Conservation (phyloP, 2,329 filamentous ascomycete species). For the Sphaerulina vaccinii region DNA sequence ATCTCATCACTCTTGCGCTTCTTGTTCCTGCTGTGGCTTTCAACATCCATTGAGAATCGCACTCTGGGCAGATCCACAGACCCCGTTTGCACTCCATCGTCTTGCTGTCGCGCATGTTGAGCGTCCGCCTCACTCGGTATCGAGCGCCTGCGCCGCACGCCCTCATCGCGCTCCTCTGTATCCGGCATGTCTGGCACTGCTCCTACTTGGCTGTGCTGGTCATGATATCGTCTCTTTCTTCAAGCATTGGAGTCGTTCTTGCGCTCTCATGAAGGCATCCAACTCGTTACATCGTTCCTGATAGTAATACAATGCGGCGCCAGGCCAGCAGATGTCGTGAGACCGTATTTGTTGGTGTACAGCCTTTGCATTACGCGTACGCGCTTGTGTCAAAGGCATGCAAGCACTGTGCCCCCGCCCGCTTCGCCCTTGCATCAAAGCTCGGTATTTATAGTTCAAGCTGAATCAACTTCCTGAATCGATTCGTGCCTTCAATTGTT, state of each 20-base stretch:
- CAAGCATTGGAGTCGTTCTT: not conserved
- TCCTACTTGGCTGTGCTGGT: not conserved
- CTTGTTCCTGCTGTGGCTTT: slow-evolving; percentile 29
- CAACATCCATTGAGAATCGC: slow-evolving; percentile 32
- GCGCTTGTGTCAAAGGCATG: too few species aligned
- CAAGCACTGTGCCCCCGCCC: too few species aligned
- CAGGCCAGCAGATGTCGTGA: not conserved
- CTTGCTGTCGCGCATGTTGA: not conserved
- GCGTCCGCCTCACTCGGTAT: slow-evolving; percentile 3
- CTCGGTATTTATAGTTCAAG: too few species aligned
- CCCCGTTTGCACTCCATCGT: slow-evolving; percentile 26
- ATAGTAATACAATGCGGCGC: not conserved
- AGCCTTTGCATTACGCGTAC: too few species aligned
- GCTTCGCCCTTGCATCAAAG: too few species aligned
- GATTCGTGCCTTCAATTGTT: not conserved
- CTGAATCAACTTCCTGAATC: too few species aligned
- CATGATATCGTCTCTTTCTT: not conserved
- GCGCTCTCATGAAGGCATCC: not conserved
- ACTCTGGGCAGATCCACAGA: too few species aligned
- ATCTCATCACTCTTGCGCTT: slow-evolving; percentile 34
- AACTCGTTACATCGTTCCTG: not conserved
- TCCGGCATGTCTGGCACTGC: not conserved
- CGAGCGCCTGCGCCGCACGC: slow-evolving; percentile 23
- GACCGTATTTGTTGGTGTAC: too few species aligned
- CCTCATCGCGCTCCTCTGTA: slow-evolving; percentile 2